phyloP scores from a whole-genome alignment of 2,329 filamentous ascomycete species.

The Sordariomycetes sp. region DNA sequence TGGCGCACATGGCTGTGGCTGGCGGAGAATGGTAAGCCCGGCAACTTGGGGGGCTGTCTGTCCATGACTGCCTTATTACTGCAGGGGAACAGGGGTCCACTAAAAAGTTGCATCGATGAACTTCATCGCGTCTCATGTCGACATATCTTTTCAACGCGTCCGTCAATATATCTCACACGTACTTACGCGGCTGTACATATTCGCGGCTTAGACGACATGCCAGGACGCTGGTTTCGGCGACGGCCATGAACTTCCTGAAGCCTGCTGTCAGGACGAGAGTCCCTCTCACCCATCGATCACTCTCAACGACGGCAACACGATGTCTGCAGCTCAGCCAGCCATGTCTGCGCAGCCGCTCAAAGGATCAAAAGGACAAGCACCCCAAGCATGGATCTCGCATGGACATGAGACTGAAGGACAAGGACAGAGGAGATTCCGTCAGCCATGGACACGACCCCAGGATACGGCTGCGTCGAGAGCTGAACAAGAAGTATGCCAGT shows the following conservation, averaged over 20 bases:
- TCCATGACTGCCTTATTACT: not conserved
- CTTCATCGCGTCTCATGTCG: not conserved
- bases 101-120: not conserved
- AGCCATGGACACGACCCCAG: constrained; percentile 23
- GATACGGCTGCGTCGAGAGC: constrained; percentile 17
- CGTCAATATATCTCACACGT: too few species aligned
- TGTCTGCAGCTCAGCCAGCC: not conserved
- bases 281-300: too few species aligned
- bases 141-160: too few species aligned
- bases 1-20: too few species aligned
- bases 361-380: not conserved
- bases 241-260: constrained; percentile 19
- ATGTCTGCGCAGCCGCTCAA: not conserved
- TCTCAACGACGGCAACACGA: not conserved
- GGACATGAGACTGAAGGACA: too few species aligned
- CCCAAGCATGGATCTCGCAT: too few species aligned
- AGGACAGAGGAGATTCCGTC: constrained; percentile 5
- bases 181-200: too few species aligned
- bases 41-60: too few species aligned
- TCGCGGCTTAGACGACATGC: too few species aligned
- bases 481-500: constrained; percentile 13
- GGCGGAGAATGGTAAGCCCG: too few species aligned
- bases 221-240: too few species aligned
- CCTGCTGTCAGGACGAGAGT: too few species aligned
- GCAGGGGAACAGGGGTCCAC: not conserved